A percentile compares a stretch with the other conserved stretches of the same genome.
phyloP scores from a whole-genome alignment of 495 filamentous ascomycete genomes.

The Hypoxylon subgilvum region DNA sequence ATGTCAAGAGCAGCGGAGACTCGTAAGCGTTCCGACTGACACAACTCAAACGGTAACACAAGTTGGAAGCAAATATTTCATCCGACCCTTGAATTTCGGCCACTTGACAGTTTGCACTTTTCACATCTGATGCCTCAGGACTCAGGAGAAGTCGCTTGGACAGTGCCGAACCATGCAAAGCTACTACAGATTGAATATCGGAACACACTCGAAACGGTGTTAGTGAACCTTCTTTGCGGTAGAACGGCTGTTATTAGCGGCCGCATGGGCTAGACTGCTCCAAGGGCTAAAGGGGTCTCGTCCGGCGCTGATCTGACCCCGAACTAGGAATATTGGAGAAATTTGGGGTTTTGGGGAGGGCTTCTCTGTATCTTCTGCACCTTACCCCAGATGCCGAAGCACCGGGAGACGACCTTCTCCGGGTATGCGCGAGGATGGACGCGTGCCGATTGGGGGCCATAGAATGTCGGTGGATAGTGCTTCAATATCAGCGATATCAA shows the following conservation, averaged over 20 bases:
- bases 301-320: constrained; percentile 31
- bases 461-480: constrained; percentile 10
- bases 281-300: constrained; percentile 23
- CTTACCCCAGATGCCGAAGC: constrained; percentile 38
- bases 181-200: constrained; percentile 6
- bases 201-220: constrained; percentile 25
- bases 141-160: constrained; percentile 15
- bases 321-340: constrained; percentile 29
- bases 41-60: constrained; percentile 22
- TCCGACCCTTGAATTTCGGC: constrained; percentile 1
- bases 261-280: constrained; percentile 30
- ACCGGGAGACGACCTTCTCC: constrained; percentile 30
- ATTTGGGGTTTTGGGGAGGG: constrained; percentile 35
- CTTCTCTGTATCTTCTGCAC: constrained; percentile 6
- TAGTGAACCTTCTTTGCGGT: constrained; percentile 34
- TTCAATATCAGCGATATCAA: constrained; percentile 22
- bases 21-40: constrained; percentile 15
- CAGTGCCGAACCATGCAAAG: constrained; percentile 29
- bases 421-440: constrained; percentile 30
- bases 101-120: constrained; percentile 24
- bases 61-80: background rate
- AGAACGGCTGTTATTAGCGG: constrained; percentile 35
- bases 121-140: constrained; percentile 4
- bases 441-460: constrained; percentile 33
- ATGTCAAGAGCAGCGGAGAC: constrained; percentile 2